A percentile compares a stretch with the other conserved stretches of the same genome.
Conservation (phyloP, 768 basidiomycete genomes). For the Mycena polygramma region DNA sequence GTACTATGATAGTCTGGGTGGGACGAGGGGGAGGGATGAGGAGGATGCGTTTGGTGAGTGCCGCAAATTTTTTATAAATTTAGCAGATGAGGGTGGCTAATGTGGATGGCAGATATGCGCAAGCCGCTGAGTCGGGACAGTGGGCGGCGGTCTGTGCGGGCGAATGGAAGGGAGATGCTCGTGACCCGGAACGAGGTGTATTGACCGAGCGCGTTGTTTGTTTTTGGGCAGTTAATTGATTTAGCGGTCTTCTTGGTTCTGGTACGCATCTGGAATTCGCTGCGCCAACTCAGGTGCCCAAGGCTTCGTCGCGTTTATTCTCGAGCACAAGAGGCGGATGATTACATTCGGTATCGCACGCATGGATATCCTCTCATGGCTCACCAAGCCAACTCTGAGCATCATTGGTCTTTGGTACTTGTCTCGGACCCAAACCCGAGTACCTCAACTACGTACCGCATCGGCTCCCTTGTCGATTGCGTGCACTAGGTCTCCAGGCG, state of each 20-base stretch:
- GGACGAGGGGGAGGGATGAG: conserved; percentile 83
- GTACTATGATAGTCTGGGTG: conserved; percentile 88
- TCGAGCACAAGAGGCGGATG: no score
- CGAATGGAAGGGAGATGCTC: conserved; percentile 64
- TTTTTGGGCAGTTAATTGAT: not conserved
- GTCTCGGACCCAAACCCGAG: no score
- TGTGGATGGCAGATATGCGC: conserved; percentile 61
- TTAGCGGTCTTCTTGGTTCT: not conserved
- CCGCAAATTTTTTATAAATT: not conserved
- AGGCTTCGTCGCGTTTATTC: no score
- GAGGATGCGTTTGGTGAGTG: conserved; percentile 92
- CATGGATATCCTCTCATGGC: no score
- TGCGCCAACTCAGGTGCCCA: no score
- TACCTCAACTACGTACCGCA: no score
- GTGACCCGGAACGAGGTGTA: conserved; percentile 56
- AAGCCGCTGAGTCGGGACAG: conserved; percentile 63
- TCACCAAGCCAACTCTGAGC: no score
- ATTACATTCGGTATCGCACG: no score
- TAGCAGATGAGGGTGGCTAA: not conserved
- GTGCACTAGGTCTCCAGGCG: no score
- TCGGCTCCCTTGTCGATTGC: no score
- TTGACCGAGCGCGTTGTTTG: conserved; percentile 35
- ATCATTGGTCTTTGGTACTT: no score
- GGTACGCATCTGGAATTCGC: no score
- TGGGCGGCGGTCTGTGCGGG: conserved; percentile 59